Base-by-base conservation (phyloP, 2,329 filamentous ascomycete species). In the Cordyceps pruinosa region DNA sequence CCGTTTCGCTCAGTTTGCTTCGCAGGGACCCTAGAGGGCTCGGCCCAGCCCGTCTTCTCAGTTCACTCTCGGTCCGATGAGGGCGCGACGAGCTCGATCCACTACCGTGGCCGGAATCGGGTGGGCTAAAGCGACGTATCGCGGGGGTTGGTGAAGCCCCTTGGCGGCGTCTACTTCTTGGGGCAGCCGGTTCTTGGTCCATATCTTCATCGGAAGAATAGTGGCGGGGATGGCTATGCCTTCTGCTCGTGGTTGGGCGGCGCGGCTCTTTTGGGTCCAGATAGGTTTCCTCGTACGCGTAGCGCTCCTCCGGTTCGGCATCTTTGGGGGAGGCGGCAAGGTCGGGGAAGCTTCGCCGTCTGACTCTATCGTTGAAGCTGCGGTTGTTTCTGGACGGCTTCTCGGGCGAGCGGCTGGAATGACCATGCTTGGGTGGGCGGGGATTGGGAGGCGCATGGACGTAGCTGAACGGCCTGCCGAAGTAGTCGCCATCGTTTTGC, bases 301-400 rank as follows among this genome's bases (percentile, higher is more conserved):
- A 66, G 8, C 62, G 60, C 23, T 62, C 58, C 13, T 68, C 58
- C 12, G 37, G 52, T 3, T 68, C 65, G 3, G 17, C 35, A 17
- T 50, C 54, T 15, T 72, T 65, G 19, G 70, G 63, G 2, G 72
- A 70, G 2, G 70, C 71, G 2, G 75, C 74, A 52, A 76, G 74
- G 57, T 82, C 80, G 3, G 79, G 80, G 64, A 79, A 77, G 66
- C 79, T 82, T 56, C 75, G 73, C 39, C 78, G 72, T 39, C 76
- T 73, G 13, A 65, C 67, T n/a, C 72, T 66, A 17, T 73, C 72
- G 17, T 77, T 76, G 9, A 73, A 66, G 30, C 70, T 70, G 28
- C 71, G 69, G 35, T 71, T 45, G 17, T 35, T 70, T 45, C 69
- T 70, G 5, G 46, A 26, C 32, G 66, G 63, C 56, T 66, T 66